Evolutionary conservation across 495 filamentous ascomycete species (phyloP), one percentile per base, ranked within the genome.

Genomic region (Hypoxylon lienhwacheense): DNA sequence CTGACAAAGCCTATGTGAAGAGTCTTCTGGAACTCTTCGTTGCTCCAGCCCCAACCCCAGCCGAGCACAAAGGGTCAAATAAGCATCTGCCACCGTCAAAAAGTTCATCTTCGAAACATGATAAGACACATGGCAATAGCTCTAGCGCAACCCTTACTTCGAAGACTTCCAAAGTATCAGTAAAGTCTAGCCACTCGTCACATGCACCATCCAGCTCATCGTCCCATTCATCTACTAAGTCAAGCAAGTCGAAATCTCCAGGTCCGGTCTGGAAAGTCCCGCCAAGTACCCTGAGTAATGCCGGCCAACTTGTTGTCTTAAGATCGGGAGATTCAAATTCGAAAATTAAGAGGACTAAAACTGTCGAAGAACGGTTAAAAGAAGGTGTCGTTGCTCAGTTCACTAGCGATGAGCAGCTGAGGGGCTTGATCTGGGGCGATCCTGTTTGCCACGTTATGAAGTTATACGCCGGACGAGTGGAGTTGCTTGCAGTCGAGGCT

Each of bases 391-490:
- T 81, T 36, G 88, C 86, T 14, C 82, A 81, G 47, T 70, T 81
- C 11, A 75, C 80, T 2, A 80, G 73, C n/a, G 84, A 91, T 66
- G 77, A 82, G 35, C 67, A 84, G 53, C 68, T 93, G 16, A 70
- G 84, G 20, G 74, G 72, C 1, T 78, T 87, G 7, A 73, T 93
- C 0, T 93, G 88, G 77, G 89, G 89, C 0, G 89, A 93, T 66
- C 87, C 86, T 0, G 69, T 89, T 10, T 85, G 82, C 70, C 89
- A 93, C 67, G 78, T 81, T 64, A 92, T 93, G 88, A 79, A 73
- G 65, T 53, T 91, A 31, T 93, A 93, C 70, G 73, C 78, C 17
- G 75, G 74, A 14, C 69, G 89, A 44, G 81, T 93, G 26, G 84
- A 90, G 58, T 67, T 73, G 7, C 65, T 92, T 50, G 85, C 85